A percentile compares a stretch with the other conserved stretches of the same genome.
Conservation (phyloP, 805 yeast species). For the Nadsonia fulvescens region DNA sequence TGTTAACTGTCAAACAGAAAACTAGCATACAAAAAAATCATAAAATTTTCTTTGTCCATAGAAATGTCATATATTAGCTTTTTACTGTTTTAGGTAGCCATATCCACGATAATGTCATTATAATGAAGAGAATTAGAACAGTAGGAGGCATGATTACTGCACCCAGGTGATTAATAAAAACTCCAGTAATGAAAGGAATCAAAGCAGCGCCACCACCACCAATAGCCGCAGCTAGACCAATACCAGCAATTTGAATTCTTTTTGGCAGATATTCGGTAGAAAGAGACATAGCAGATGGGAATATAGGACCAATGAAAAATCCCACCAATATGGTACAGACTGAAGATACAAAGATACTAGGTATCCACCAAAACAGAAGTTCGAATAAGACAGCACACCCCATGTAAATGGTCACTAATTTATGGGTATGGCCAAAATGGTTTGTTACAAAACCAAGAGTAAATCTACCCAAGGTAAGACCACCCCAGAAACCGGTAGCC, state of each 20-base stretch:
- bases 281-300: constrained; percentile 54
- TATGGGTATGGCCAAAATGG: too few relatives aligned
- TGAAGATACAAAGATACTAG: constrained; percentile 27
- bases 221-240: constrained; percentile 58
- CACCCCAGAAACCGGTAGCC: constrained; percentile 57
- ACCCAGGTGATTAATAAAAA: constrained; percentile 11
- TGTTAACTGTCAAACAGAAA: too few relatives aligned
- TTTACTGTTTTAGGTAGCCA: too few relatives aligned
- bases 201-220: constrained; percentile 78
- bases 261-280: constrained; percentile 45
- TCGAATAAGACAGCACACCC: constrained; percentile 22
- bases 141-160: constrained; percentile 7
- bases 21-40: too few relatives aligned
- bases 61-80: too few relatives aligned
- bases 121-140: constrained; percentile 6
- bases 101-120: constrained; percentile 7
- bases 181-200: constrained; percentile 49
- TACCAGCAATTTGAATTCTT: constrained; percentile 40
- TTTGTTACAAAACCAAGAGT: too few relatives aligned
- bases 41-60: neutral
- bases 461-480: constrained; percentile 47
- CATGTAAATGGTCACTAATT: constrained; percentile 14
- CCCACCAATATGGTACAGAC: constrained; percentile 33
- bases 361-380: constrained; percentile 31
- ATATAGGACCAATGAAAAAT: constrained; percentile 46